Percentiles rank a stretch among this genome's conserved stretches.
Evolutionary conservation across 805 yeast species (phyloP).

Genomic region (Spathaspora girioi): DNA sequence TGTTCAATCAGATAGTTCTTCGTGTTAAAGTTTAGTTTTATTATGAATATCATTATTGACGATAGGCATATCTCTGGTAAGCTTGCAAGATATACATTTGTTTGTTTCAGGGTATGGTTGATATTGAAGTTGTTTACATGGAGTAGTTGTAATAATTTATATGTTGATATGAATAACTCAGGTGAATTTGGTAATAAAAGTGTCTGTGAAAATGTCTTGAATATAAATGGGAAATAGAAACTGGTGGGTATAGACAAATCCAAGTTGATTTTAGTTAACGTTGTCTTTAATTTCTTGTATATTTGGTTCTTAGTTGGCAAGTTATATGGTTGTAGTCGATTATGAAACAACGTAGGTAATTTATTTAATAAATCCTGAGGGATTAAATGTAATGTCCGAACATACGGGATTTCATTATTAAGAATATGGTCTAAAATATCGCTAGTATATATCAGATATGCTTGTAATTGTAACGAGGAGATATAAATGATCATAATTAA

Average conservation of each 20-base stretch:
- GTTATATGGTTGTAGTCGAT: conserved; percentile 35
- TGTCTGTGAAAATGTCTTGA: conserved; percentile 39
- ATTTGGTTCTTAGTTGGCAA: conserved; percentile 39
- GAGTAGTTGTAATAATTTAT: conserved; percentile 15
- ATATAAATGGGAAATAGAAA: conserved; percentile 34
- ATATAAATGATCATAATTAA: conserved; percentile 44
- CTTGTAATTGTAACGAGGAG: conserved; percentile 43
- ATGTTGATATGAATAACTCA: conserved; percentile 37
- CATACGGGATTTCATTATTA: conserved; percentile 47
- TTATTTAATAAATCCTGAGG: conserved; percentile 35
- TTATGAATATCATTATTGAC: conserved; percentile 26
- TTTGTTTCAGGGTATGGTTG: not conserved
- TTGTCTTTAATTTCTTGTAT: conserved; percentile 17
- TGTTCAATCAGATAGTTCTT: conserved; percentile 7
- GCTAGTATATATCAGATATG: conserved; percentile 45
- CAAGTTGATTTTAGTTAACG: conserved; percentile 6
- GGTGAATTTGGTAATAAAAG: conserved; percentile 47
- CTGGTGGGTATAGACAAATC: conserved; percentile 13
- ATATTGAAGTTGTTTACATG: not conserved
- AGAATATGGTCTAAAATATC: conserved; percentile 45
- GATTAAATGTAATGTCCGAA: conserved; percentile 34
- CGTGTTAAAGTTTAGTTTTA: conserved; percentile 25
- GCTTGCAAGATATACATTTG: conserved; percentile 3
- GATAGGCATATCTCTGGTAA: conserved; percentile 38
- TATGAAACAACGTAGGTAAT: conserved; percentile 35